Conservation (phyloP, 345 rosid genomes). For the Ricinus communis region DNA sequence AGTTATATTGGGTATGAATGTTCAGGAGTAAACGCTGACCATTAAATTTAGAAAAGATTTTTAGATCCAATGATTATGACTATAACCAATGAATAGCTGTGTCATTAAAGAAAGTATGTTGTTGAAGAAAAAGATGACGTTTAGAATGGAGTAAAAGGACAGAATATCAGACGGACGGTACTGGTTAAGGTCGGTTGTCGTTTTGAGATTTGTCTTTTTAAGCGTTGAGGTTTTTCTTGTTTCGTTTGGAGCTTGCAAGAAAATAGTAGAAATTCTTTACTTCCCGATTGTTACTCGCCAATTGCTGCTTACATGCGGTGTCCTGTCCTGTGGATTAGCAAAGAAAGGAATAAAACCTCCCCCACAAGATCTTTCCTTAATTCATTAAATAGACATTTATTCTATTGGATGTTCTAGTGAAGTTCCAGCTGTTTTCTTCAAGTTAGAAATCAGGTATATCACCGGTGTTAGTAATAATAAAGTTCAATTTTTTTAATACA, state of each 20-base stretch:
- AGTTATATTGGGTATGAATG: neutral
- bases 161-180: neutral
- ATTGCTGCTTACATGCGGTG: too few species aligned
- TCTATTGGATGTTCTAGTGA: too few species aligned
- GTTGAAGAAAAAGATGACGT: neutral
- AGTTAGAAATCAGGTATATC: too few species aligned
- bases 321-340: neutral
- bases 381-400: neutral
- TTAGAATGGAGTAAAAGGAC: conserved; percentile 6
- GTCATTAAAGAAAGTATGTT: neutral
- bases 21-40: conserved; percentile 6
- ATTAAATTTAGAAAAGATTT: neutral
- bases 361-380: neutral
- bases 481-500: too few species aligned
- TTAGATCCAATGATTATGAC: neutral
- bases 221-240: neutral
- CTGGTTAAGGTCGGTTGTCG: neutral
- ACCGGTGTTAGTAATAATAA: too few species aligned
- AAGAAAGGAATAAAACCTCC: neutral
- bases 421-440: too few species aligned
- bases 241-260: neutral
- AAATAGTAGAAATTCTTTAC: neutral
- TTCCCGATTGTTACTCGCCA: neutral
- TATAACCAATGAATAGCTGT: neutral
- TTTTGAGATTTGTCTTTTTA: neutral